Evolutionary conservation across 2,329 filamentous ascomycete genomes (phyloP), one percentile per base, ranked within the genome.

Genomic region (Colletotrichum magnum): DNA sequence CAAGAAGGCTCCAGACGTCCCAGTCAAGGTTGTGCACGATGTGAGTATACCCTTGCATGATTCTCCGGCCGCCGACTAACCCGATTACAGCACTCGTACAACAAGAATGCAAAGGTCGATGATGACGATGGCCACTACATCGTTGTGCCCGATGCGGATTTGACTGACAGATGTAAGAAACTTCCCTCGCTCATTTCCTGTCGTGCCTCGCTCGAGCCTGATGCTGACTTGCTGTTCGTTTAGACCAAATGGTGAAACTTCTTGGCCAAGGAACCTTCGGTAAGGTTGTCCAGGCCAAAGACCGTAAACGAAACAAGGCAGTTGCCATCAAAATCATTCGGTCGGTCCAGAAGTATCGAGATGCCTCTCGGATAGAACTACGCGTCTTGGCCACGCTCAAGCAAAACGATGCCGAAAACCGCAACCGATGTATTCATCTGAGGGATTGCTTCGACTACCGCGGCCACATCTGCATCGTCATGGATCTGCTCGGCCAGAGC

Each of bases 281-380:
- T 77, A 99, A 99, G 81, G 96, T 99, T 16, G 96, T 99, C 18
- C 93, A 98, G 80, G 96, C 96, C 60, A 91, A 89, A 74, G 96
- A 99, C 78, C 89, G 89, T 70, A 88, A 89, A 75, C 91, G 90
- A 72, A 92, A 92, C 74, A 94, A 95, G 78, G 79, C 86, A 5
- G 97, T 97, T 47, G 96, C 96, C 41, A 94, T 99, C 81, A 99
- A 99, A 81, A 97, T 99, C 79, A 98, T 99, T 73, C 92, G 96
- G 74, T 98, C 96, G 1, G 96, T 99, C 13, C 96, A 97, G 77
- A 99, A 99, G 79, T 99, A 99, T 78, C 92, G 96, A 54, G 96
- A 99, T 82, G 96, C 96, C 43, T 97, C 94, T 9, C 90, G 94
- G 72, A 99, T 99, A 75, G 96, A 99, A 79, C 85, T 99, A 43